phyloP scores from a whole-genome alignment of 108 stramenopile genomes.

The Stephanodiscus minutulus region DNA sequence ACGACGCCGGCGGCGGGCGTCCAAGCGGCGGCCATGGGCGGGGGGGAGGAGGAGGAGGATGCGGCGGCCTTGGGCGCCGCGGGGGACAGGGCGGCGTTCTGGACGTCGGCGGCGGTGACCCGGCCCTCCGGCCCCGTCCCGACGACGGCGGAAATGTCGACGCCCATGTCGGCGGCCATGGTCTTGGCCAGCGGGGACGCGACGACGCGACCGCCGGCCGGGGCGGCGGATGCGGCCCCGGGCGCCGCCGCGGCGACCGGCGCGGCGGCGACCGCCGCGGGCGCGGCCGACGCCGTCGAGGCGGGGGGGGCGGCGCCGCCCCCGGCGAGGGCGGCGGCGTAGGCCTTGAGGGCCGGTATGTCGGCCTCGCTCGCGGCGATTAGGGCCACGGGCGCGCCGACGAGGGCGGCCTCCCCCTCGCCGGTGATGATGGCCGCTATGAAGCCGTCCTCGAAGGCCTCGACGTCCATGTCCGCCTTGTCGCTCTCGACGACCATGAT shows the following conservation, averaged over 20 bases:
- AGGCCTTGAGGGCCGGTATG: slow-evolving; percentile 79
- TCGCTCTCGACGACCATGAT: slow-evolving; percentile 97
- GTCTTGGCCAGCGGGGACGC: slow-evolving; percentile 95
- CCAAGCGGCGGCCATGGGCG: slow-evolving; percentile 74
- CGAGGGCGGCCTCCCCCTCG: slow-evolving; percentile 90
- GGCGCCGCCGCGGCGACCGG: slow-evolving; percentile 59
- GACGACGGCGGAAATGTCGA: slow-evolving; percentile 84
- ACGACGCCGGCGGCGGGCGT: slow-evolving; percentile 86
- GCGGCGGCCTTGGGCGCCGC: slow-evolving; percentile 56
- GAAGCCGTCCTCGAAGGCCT: slow-evolving; percentile 96
- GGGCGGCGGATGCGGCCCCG: slow-evolving; percentile 55
- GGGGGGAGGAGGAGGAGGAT: too few relatives aligned
- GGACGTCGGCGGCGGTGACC: slow-evolving; percentile 85
- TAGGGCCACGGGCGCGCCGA: slow-evolving; percentile 91
- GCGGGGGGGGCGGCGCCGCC: slow-evolving; percentile 53
- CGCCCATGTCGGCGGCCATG: slow-evolving; percentile 80
- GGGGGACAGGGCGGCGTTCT: slow-evolving; percentile 58
- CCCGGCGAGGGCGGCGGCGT: slow-evolving; percentile 64
- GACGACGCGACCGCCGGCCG: slow-evolving; percentile 84
- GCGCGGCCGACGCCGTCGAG: slow-evolving; percentile 52
- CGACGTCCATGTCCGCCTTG: slow-evolving; percentile 99
- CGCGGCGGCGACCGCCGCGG: slow-evolving; percentile 63
- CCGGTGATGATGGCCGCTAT: slow-evolving; percentile 91
- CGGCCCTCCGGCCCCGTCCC: slow-evolving; percentile 94
- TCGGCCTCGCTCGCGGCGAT: slow-evolving; percentile 85